A percentile compares a stretch with the other conserved stretches of the same genome.
These are phyloP conservation scores for Apiospora aurea DNA, from an alignment of 2,329 filamentous ascomycete genomes.

Conservation along the genomic window DNA sequence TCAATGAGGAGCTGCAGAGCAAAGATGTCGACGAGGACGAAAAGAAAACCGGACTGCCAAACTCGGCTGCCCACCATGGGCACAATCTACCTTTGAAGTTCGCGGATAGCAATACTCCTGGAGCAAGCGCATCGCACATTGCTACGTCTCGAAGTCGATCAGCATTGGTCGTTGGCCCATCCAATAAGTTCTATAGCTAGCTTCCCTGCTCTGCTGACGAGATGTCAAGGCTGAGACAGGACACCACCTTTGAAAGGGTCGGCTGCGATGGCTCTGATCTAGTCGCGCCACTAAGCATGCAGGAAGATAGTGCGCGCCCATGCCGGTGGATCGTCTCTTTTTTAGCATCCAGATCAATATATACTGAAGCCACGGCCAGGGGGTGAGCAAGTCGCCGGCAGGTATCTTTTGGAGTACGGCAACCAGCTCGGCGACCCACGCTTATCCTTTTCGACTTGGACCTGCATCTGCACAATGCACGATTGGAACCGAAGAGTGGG, in stretches of 20 bases:
- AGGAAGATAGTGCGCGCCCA: conserved; percentile 11
- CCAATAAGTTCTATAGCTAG: conserved; percentile 5
- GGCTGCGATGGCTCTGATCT: conserved; percentile 13
- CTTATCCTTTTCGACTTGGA: conserved; percentile 50
- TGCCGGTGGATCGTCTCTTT: conserved; percentile 11
- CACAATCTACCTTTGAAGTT: not conserved
- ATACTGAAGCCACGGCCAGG: conserved; percentile 12
- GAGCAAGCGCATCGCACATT: not conserved
- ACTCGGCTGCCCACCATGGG: not conserved
- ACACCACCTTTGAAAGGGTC: conserved; percentile 7
- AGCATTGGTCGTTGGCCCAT: conserved; percentile 8
- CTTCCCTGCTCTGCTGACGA: conserved; percentile 21
- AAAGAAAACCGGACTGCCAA: not conserved
- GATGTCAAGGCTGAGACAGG: conserved; percentile 21
- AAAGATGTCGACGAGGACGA: not conserved
- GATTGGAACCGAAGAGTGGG: conserved; percentile 29
- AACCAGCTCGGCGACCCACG: conserved; percentile 36
- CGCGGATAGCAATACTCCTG: conserved; percentile 8
- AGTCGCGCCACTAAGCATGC: conserved; percentile 22
- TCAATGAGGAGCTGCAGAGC: not conserved
- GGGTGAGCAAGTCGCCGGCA: conserved; percentile 9
- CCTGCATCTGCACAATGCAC: conserved; percentile 48
- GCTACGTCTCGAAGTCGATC: not conserved
- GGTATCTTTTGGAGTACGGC: conserved; percentile 17
- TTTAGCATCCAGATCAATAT: conserved; percentile 11